Conservation (phyloP, 78 protist species). For the Speleostelium caveatum region DNA sequence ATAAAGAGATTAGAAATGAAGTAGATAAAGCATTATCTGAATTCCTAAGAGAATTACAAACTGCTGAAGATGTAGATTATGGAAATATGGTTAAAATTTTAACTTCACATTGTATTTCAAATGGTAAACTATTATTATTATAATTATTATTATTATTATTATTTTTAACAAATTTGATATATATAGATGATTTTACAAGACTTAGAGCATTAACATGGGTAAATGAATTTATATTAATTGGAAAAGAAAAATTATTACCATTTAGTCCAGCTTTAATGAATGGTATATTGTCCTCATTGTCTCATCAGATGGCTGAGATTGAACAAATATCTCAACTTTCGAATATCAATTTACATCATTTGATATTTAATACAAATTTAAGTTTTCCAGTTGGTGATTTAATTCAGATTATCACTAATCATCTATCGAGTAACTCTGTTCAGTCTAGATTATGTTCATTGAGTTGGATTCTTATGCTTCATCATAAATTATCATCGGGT, state of each 20-base stretch:
- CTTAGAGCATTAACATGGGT: conserved; percentile 89
- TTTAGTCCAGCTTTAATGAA: conserved; percentile 66
- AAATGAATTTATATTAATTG: conserved; percentile 84
- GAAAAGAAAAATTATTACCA: conserved; percentile 62
- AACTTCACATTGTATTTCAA: conserved; percentile 30
- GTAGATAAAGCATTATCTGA: conserved; percentile 85
- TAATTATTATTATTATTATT: not conserved
- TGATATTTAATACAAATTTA: conserved; percentile 29
- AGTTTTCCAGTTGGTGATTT: conserved; percentile 63
- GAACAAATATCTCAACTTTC: conserved; percentile 46
- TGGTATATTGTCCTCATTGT: conserved; percentile 82
- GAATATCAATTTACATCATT: conserved; percentile 22
- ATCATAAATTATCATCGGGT: conserved; percentile 40
- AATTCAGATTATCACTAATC: conserved; percentile 24
- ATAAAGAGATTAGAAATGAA: conserved; percentile 81
- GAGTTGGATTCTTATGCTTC: conserved; percentile 85
- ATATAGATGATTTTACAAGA: conserved; percentile 81
- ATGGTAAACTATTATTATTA: too few species aligned
- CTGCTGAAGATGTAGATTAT: conserved; percentile 80
- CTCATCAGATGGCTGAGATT: conserved; percentile 43
- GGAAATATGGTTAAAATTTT: conserved; percentile 74
- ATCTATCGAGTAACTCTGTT: conserved; percentile 41
- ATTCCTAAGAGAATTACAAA: conserved; percentile 86
- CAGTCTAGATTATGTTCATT: conserved; percentile 77
- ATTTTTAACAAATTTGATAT: too few species aligned